These are phyloP conservation scores for Macrolepiota albuminosa DNA, from an alignment of 768 basidiomycete genomes.

Conservation along the genomic window DNA sequence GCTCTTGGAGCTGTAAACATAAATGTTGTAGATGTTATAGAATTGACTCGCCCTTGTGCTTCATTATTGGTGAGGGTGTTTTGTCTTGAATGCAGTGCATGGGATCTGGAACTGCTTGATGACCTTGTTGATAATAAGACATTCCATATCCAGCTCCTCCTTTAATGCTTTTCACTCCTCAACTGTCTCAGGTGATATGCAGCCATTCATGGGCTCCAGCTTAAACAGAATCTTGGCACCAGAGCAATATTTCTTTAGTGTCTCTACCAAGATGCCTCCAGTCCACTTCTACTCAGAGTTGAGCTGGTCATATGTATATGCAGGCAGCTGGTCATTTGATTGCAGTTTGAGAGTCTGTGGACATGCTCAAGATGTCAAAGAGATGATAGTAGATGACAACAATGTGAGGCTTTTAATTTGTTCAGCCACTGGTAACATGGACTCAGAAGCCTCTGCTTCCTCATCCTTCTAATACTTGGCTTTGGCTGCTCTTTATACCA, in stretches of 20 bases:
- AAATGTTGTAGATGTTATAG: slow-evolving; percentile 86
- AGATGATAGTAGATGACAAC: slow-evolving; percentile 68
- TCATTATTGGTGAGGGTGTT: slow-evolving; percentile 18
- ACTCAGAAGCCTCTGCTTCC: slow-evolving; percentile 5
- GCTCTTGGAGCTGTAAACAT: slow-evolving; percentile 42
- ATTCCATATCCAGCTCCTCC: slow-evolving; percentile 74
- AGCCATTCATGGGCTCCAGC: slow-evolving; percentile 33
- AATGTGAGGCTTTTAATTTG: slow-evolving; percentile 55
- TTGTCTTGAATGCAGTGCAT: slow-evolving; percentile 9
- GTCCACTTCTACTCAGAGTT: slow-evolving; percentile 42
- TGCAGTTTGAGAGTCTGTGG: slow-evolving; percentile 23
- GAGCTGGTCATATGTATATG: slow-evolving; percentile 52
- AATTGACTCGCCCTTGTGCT: slow-evolving; percentile 45
- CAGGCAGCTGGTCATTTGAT: slow-evolving; percentile 60
- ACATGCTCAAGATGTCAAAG: slow-evolving; percentile 60
- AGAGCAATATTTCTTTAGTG: slow-evolving; percentile 67
- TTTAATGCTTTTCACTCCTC: slow-evolving; percentile 81
- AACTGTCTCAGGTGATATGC: slow-evolving; percentile 59
- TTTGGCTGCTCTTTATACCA: too few species aligned
- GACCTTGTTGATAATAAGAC: slow-evolving; percentile 69
- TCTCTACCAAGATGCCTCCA: slow-evolving; percentile 49
- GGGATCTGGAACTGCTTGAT: slow-evolving; percentile 33
- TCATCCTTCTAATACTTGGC: too few species aligned
- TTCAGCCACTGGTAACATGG: slow-evolving; percentile 42
- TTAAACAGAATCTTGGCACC: slow-evolving; percentile 46